Evolutionary conservation across 495 filamentous ascomycete species (phyloP), one percentile per base, ranked within the genome.

Genomic region (Aspergillus homomorphus): DNA sequence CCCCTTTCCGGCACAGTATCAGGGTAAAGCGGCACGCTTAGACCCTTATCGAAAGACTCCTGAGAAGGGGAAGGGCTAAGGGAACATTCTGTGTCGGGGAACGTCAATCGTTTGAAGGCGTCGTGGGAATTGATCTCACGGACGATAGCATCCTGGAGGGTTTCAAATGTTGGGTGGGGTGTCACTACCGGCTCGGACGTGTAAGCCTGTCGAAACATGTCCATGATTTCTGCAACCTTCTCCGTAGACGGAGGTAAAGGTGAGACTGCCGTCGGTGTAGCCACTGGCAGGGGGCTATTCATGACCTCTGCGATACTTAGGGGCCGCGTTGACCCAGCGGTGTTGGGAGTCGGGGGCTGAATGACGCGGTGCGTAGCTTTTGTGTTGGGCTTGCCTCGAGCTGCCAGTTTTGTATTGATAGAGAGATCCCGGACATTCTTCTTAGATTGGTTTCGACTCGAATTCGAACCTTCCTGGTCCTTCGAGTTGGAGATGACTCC

Each of bases 101-200:
- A 43, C 43, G 75, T 71, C 9, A 79, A 70, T 16, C 67, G 67
- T 18, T 62, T 67, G 53, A 79, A 79, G 14, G 77, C 77, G 43
- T 79, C 77, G 48, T 79, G 77, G 2, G 77, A 79, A 41, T 79
- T 79, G 53, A 79, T 76, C 55, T 79, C 77, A 12, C 77, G 70
- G 22, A 79, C 63, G 45, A 79, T 79, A 38, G 75, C 73, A 62
- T 79, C 77, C 54, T 79, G 75, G 10, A 79, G 62, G 16, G 71
- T 71, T 60, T 79, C 77, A 41, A 74, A 77, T 1, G 75, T 76
- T 9, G 77, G 70, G 45, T 76, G 67, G 7, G 70, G 53, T 19
- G 67, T 71, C 8, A 73, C 23, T n/a, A 57, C 61, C 20, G 69
- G 69, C 2, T 61, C 69, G 7, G 74, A 69, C 28, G 59, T 56